These are phyloP conservation scores for Thalia dealbata DNA, from an alignment of 176 grass and related monocot species.

Conservation along the genomic window DNA sequence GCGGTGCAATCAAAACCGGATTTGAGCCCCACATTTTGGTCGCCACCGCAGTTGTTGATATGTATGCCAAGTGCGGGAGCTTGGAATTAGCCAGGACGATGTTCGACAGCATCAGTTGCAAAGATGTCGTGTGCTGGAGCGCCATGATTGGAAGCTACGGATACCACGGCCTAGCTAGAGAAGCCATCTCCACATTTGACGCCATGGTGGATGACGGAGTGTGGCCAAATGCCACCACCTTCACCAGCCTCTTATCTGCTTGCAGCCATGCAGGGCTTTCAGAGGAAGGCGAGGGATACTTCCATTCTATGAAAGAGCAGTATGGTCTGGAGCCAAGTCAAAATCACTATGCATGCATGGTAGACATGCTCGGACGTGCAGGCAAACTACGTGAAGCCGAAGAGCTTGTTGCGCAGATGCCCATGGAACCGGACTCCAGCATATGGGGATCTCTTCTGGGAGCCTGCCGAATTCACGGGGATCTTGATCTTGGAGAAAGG, in stretches of 20 bases:
- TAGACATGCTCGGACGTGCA: slow-evolving; percentile 26
- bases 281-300: slow-evolving; percentile 13
- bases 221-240: slow-evolving; percentile 12
- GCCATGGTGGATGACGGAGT: too few species aligned
- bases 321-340: slow-evolving; percentile 12
- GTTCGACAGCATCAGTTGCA: slow-evolving; percentile 12
- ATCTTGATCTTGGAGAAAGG: too few species aligned
- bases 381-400: slow-evolving; percentile 26
- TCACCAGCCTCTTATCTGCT: slow-evolving; percentile 23
- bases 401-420: slow-evolving; percentile 16
- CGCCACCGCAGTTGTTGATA: slow-evolving; percentile 20
- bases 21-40: slow-evolving; percentile 15
- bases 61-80: slow-evolving; percentile 18
- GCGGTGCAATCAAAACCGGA: slow-evolving; percentile 1
- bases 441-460: too few species aligned
- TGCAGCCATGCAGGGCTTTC: slow-evolving; percentile 20
- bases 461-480: too few species aligned
- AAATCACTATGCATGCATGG: slow-evolving; percentile 22
- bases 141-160: slow-evolving; percentile 24
- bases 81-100: slow-evolving; percentile 2
- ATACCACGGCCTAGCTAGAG: slow-evolving; percentile 14
- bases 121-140: slow-evolving; percentile 24
- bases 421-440: too few species aligned
- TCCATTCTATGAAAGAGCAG: slow-evolving; percentile 15
- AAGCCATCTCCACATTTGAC: too few species aligned